Conservation (phyloP, 1,284 basidiomycete genomes). For the Pseudomicrostroma phylloplanum region DNA sequence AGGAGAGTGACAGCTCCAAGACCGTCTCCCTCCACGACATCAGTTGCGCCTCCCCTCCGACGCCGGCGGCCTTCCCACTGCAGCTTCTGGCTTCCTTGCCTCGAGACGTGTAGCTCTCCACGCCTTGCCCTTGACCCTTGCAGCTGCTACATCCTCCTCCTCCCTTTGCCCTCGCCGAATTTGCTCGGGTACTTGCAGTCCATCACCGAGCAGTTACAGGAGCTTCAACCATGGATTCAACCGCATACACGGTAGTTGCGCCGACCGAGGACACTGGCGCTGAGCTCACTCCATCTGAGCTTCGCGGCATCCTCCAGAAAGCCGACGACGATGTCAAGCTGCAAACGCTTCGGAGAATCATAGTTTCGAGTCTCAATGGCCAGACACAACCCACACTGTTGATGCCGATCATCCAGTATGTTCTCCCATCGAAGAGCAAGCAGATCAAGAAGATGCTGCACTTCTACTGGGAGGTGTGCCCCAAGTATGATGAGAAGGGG, state of each 20-base stretch:
- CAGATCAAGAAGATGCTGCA: constrained; percentile 93
- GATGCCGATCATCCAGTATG: constrained; percentile 98
- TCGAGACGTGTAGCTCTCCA: too few species aligned
- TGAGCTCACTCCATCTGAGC: constrained; percentile 55
- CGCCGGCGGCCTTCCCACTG: too few species aligned
- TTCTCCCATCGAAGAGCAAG: constrained; percentile 90
- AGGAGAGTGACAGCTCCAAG: too few species aligned
- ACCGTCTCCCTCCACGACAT: too few species aligned
- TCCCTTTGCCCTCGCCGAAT: too few species aligned
- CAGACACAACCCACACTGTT: constrained; percentile 80
- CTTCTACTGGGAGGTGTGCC: constrained; percentile 99
- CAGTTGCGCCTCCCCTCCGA: too few species aligned
- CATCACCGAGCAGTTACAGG: too few species aligned
- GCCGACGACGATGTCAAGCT: constrained; percentile 96
- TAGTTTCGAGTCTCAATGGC: constrained; percentile 91
- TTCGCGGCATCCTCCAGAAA: constrained; percentile 82
- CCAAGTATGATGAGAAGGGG: constrained; percentile 92
- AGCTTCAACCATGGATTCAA: constrained; percentile 37
- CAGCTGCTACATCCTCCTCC: too few species aligned
- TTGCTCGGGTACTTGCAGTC: too few species aligned
- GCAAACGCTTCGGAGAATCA: constrained; percentile 91
- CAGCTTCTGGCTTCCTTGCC: too few species aligned
- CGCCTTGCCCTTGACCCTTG: too few species aligned
- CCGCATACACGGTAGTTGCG: constrained; percentile 23
- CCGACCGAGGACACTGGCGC: constrained; percentile 11